Percentiles rank a stretch among this genome's conserved stretches.
These are phyloP conservation scores for Cercospora sesami DNA, from an alignment of 2,329 filamentous ascomycete species.

Conservation along the genomic window DNA sequence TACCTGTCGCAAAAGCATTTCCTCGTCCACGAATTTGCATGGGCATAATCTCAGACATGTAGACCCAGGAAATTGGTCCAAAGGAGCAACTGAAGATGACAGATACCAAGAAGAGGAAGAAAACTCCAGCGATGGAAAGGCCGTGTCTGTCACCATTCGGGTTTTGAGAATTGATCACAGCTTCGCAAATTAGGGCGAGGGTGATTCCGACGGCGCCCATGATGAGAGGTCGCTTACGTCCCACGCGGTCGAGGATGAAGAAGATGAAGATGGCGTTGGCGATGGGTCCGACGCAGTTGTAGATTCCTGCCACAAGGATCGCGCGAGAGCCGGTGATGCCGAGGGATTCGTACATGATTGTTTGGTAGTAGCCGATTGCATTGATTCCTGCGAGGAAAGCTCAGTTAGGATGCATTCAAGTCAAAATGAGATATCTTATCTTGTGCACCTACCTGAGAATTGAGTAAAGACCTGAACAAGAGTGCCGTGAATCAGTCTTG, in stretches of 20 bases:
- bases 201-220: conserved; percentile 57
- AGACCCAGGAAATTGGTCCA: conserved; percentile 63
- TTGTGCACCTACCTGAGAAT: conserved; percentile 44
- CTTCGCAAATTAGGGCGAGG: conserved; percentile 61
- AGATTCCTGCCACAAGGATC: conserved; percentile 60
- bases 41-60: conserved; percentile 66
- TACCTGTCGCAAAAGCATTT: conserved; percentile 58
- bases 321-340: conserved; percentile 56
- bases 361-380: conserved; percentile 64
- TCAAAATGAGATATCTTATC: not conserved
- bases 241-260: conserved; percentile 57
- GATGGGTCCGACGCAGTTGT: conserved; percentile 60
- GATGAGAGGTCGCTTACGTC: conserved; percentile 54
- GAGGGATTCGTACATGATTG: conserved; percentile 58
- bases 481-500: conserved; percentile 61
- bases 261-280: conserved; percentile 62
- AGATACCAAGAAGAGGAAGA: conserved; percentile 64
- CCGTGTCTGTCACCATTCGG: conserved; percentile 44
- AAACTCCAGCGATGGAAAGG: conserved; percentile 61
- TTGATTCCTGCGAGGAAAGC: conserved; percentile 52
- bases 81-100: conserved; percentile 62
- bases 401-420: not conserved
- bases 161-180: conserved; percentile 57
- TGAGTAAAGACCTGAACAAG: conserved; percentile 66
- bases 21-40: conserved; percentile 64